Base-by-base conservation (phyloP, 768 basidiomycete genomes). In the Lyophyllum shimeji region DNA sequence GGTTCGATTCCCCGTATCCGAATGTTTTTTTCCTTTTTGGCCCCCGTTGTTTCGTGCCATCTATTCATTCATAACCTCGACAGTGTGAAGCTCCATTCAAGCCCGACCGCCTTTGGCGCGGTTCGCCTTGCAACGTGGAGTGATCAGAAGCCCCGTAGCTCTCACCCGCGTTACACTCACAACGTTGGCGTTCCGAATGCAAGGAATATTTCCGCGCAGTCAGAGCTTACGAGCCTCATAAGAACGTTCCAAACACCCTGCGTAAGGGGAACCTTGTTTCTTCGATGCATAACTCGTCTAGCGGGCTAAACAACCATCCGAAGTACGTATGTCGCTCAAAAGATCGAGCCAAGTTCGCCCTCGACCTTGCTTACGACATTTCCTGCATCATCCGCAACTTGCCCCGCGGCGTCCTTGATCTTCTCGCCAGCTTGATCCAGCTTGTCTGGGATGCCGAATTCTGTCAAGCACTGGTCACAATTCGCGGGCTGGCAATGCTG, bases 1-100 rank as follows among this genome's bases (percentile, higher is more conserved):
- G 78, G 78, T 78, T 80, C 77, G 77, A 79, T 75, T 79, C 77
- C 77, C 78, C 77, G 77, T 80, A 77, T 70, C 77, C 57, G 62
- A 63, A 60, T 25, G 12, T 47, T 50, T 51, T 29, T 29, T 33
- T 55, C n/a, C 23, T 46, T 46, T 18, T 42, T 15, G 7, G 34
- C 34, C 15, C 15, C 29, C 29, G 4, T 29, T 29, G 29, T 9
- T 29, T 9, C 29, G 9, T 29, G 29, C 9, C 29, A 4, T 29
- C 9, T 9, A 29, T 29, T 29, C 29, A 9, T n/a, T n/a, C n/a
- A n/a, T n/a, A n/a, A n/a, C 29, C 5, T 29, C 29, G 12, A 13
- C 34, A 37, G 7, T 37, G 34, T 17, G 34, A 37, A 37, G n/a
- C 34, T 17, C 11, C 34, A 37, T 3, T 37, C 7, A 13, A 37